Conservation (phyloP, 1,139 yeast species). For the Pichia sp. region DNA sequence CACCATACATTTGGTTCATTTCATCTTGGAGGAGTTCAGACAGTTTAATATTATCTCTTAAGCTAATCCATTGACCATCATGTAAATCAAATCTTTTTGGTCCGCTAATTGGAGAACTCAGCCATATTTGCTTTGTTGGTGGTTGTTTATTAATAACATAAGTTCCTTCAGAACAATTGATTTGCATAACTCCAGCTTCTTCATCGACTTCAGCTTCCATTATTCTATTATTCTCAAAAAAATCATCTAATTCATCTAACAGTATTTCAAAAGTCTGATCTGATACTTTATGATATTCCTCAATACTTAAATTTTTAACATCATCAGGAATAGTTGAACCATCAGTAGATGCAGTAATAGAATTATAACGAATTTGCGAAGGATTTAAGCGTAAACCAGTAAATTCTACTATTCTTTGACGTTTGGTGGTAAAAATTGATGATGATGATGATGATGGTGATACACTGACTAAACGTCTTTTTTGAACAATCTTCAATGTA, state of each 20-base stretch:
- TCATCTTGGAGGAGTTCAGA: slow-evolving; percentile 45
- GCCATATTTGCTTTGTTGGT: slow-evolving; percentile 90
- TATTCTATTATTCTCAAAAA: slow-evolving; percentile 44
- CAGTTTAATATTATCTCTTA: slow-evolving; percentile 49
- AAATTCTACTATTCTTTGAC: no score
- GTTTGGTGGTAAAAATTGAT: no score
- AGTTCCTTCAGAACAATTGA: slow-evolving; percentile 64
- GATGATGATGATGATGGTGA: no score
- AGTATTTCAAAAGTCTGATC: slow-evolving; percentile 59
- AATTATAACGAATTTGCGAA: slow-evolving; percentile 17
- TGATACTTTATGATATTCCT: slow-evolving; percentile 53
- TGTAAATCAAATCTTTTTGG: slow-evolving; percentile 69
- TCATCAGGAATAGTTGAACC: slow-evolving; percentile 49
- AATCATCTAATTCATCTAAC: slow-evolving; percentile 55
- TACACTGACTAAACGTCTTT: no score
- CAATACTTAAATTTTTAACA: slow-evolving; percentile 40
- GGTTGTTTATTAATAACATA: slow-evolving; percentile 92
- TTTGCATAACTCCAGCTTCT: slow-evolving; percentile 71
- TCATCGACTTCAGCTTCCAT: slow-evolving; percentile 73
- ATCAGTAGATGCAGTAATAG: slow-evolving; percentile 34
- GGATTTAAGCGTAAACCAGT: no score
- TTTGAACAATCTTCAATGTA: no score
- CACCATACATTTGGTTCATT: slow-evolving; percentile 34
- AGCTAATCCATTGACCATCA: slow-evolving; percentile 53
- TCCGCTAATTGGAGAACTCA: slow-evolving; percentile 87